Percentiles rank a stretch among this genome's conserved stretches.
These are phyloP conservation scores for Nitzschia palea DNA, from an alignment of 108 stramenopile species.

Conservation along the genomic window DNA sequence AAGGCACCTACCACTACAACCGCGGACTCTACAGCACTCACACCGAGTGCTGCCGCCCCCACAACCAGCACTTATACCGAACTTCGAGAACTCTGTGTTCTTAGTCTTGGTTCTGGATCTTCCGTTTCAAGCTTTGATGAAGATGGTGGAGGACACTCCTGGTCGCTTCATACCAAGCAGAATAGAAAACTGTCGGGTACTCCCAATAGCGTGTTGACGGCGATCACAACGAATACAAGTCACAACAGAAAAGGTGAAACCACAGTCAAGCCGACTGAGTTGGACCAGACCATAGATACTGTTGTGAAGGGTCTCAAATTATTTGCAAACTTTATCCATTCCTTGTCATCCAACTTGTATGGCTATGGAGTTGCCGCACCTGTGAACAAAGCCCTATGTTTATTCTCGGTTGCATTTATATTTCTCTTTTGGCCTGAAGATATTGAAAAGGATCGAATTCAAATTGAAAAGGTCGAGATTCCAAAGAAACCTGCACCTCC, in stretches of 20 bases:
- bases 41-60: neutral
- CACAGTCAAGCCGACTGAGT: too few relatives aligned
- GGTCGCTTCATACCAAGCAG: slow-evolving; percentile 8
- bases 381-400: slow-evolving; percentile 11
- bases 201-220: neutral
- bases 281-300: neutral
- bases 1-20: neutral
- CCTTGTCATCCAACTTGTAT: neutral
- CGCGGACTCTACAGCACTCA: neutral
- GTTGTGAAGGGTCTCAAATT: neutral
- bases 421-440: slow-evolving; percentile 3
- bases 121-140: slow-evolving; percentile 7
- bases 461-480: neutral
- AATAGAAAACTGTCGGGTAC: neutral
- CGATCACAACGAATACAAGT: neutral
- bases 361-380: neutral
- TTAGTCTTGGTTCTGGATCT: slow-evolving; percentile 8
- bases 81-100: slow-evolving; percentile 2
- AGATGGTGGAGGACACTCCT: neutral
- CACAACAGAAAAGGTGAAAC: neutral
- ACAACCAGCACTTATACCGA: neutral
- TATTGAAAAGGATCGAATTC: slow-evolving; percentile 1
- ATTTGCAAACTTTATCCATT: neutral
- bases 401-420: neutral
- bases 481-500: neutral